Percentiles rank a stretch among this genome's conserved stretches.
phyloP scores from a whole-genome alignment of 805 yeast genomes.

The Yarrowia alimentaria region DNA sequence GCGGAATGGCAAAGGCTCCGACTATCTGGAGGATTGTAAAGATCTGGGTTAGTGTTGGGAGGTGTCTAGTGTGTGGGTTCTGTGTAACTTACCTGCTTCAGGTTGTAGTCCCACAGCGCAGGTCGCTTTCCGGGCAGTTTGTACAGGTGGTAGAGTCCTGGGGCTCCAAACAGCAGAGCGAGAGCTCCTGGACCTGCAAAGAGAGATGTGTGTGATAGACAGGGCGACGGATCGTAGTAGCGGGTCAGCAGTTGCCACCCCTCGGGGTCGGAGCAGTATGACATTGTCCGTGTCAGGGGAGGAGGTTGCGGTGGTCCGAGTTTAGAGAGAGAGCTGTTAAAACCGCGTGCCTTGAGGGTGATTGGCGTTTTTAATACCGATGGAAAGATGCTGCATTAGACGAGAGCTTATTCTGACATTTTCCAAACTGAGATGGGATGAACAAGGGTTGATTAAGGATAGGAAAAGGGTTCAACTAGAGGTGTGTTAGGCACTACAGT shows the following conservation, averaged over 20 bases:
- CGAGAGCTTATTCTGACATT: too few species aligned
- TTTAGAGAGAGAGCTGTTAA: too few species aligned
- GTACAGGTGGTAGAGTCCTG: neutral
- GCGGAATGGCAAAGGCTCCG: conserved; percentile 1
- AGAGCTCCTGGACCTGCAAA: neutral
- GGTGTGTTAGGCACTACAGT: too few species aligned
- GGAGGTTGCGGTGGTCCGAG: too few species aligned
- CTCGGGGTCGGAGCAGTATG: conserved; percentile 18
- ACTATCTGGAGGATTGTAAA: neutral
- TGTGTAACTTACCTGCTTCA: conserved; percentile 16
- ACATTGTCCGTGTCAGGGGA: conserved; percentile 7
- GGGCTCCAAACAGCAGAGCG: neutral
- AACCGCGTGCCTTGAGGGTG: too few species aligned
- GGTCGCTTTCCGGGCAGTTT: conserved; percentile 8
- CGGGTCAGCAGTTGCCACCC: conserved; percentile 26
- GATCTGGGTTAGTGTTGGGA: conserved; percentile 25
- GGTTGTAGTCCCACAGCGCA: conserved; percentile 14
- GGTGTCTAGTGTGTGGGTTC: neutral
- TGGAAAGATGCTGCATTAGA: too few species aligned
- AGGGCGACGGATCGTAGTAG: conserved; percentile 24
- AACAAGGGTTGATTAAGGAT: too few species aligned
- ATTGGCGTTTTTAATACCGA: too few species aligned
- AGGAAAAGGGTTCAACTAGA: too few species aligned
- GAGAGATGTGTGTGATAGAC: conserved; percentile 9
- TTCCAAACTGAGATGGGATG: too few species aligned